Base-by-base conservation (phyloP, 345 rosid species). In the Eucalyptus microcorys region DNA sequence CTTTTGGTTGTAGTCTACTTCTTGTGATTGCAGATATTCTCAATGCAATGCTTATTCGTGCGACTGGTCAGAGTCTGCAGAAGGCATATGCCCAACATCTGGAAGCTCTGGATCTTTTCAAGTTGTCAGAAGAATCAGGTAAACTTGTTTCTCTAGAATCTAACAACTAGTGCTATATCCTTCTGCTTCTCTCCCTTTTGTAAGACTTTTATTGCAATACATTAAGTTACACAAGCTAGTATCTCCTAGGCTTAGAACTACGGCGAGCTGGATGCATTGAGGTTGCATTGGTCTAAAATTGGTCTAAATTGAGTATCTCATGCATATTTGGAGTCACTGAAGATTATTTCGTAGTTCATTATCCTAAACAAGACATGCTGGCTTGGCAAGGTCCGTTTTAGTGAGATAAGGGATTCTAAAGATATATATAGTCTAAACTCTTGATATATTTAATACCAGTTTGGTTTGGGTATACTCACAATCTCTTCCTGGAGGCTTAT, bases 1-100 rank as follows among this genome's bases (percentile, higher is more conserved):
- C 93, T 86, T 92, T 95, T 91, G 96, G 94, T 93, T 94, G 92
- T 94, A 98, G 99, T 92, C 94, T 98, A 93, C 92, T 96, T 91
- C 92, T 96, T 92, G 96, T 95, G 89, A 89, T 94, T 91, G 97
- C 97, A 93, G 99, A 98, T 95, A 88, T 98, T 88, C 80, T 95
- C 89, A 95, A 94, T 92, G 98, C 98, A 71, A 49, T 95, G 94
- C 96, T 98, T 90, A 92, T 98, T 92, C 94, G 98, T 49, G 94
- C 94, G 49, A 94, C 91, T 87, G 99, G 98, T 76, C 87, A 89
- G 89, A 93, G 89, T 86, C 96, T 98, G 80, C 96, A 93, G 90
- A 89, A 57, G 88, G 93, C 95, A 19, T 95, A 94, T 90, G 90
- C 88, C 71, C 91, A 90, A 86, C 94, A 93, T 90, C 93, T 95